Base-by-base conservation (phyloP, 768 basidiomycete species). In the Suillus paluster region DNA sequence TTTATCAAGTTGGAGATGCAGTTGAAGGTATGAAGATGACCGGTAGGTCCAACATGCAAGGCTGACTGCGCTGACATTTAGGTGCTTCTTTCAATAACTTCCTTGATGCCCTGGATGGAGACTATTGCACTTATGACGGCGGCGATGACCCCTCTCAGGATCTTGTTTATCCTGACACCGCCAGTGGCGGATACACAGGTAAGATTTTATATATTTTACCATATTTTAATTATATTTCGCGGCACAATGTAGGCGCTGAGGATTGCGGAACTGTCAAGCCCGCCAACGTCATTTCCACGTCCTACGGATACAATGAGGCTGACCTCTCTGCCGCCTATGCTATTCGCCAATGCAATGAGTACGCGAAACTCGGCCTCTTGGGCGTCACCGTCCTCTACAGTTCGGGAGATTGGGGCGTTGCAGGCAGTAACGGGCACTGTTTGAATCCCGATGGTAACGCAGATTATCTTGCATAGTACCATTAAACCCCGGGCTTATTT, bases 361-460 rank as follows among this genome's bases (percentile, higher is more conserved):
- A 81, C 60, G 83, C 62, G 9, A 84, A 84, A 55, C 74, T 84
- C 23, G 83, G 80, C 33, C 71, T 84, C 14, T 76, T 81, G 80
- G 83, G 84, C 45, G 71, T 78, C 17, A 81, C 84, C 17, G 45
- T 84, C 8, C 36, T 84, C 25, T 84, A 70, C 57, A 72, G 75
- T 1, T 75, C 78, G 0, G 81, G 81, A 0, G 80, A 83, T 56
- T 2, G 66, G 30, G 82, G 81, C 7, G 79, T 78, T 2, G 78
- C 77, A 11, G 82, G 82, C 3, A 68, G 66, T 36, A 58, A 34
- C 7, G 68, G 64, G 2, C 53, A 65, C 44, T 84, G 82, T 66
- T 63, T 83, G 23, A 78, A 80, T 42, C 66, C 79, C 49, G 68
- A 81, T 42, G 76, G 80, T 79, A 50, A 14, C 48, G 1, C 15